phyloP scores from a whole-genome alignment of 2,329 filamentous ascomycete species.

The Cordyceps cateniannulata region DNA sequence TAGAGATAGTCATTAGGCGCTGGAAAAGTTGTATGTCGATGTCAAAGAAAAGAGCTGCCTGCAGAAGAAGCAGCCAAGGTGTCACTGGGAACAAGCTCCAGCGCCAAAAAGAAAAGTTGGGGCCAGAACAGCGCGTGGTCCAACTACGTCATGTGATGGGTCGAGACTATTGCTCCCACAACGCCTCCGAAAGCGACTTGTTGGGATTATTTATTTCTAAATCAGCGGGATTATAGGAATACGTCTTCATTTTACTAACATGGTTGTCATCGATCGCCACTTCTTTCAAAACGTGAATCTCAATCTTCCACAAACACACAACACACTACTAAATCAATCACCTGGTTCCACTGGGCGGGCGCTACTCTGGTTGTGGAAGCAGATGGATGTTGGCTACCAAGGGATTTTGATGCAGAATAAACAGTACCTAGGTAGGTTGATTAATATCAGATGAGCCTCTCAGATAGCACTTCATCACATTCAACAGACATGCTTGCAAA shows the following conservation, averaged over 20 bases:
- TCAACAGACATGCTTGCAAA: neutral
- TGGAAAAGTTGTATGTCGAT: neutral
- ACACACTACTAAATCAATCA: neutral
- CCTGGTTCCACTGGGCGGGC: neutral
- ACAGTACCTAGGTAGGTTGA: too few relatives aligned
- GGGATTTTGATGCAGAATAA: too few relatives aligned
- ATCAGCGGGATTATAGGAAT: neutral
- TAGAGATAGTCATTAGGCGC: neutral
- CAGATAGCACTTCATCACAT: neutral
- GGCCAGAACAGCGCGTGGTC: constrained; percentile 11
- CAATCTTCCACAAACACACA: too few relatives aligned
- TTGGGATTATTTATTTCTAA: neutral
- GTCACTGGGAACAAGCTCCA: constrained; percentile 5
- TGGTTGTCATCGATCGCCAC: neutral
- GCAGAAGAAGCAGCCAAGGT: neutral
- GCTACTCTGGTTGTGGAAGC: neutral
- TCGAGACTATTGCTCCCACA: neutral
- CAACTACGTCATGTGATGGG: constrained; percentile 19
- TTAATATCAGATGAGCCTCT: too few relatives aligned
- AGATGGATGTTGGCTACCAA: neutral
- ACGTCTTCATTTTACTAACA: neutral
- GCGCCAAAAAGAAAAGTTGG: constrained; percentile 8
- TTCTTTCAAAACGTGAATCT: too few relatives aligned
- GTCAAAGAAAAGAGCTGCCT: neutral
- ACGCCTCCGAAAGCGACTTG: neutral